Percentiles rank a stretch among this genome's conserved stretches.
Conservation (phyloP, 2,329 filamentous ascomycete genomes). For the Calcarisporium arbuscula region DNA sequence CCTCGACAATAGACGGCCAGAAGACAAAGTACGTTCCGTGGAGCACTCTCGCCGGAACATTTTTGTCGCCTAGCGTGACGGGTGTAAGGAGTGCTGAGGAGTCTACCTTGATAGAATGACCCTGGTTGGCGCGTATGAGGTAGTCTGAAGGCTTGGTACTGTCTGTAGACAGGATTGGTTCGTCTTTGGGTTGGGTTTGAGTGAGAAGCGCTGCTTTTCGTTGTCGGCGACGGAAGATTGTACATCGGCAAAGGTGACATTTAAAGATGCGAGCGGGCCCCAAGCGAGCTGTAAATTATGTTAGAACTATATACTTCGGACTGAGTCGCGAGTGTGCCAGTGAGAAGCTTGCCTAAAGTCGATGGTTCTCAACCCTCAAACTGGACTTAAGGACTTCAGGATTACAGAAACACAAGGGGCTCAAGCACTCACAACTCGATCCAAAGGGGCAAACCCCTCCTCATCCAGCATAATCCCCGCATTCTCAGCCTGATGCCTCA, state of each 20-base stretch:
- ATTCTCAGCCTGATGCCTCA: conserved; percentile 50
- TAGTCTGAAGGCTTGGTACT: conserved; percentile 56
- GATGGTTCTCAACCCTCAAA: too few relatives aligned
- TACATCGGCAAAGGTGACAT: conserved; percentile 72
- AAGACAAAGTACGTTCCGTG: conserved; percentile 85
- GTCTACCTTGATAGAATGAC: conserved; percentile 75
- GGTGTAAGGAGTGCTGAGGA: conserved; percentile 64
- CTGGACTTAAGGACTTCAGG: too few relatives aligned
- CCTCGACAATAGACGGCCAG: conserved; percentile 67
- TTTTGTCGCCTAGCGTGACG: conserved; percentile 48
- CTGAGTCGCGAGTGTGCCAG: too few relatives aligned
- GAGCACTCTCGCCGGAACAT: conserved; percentile 62
- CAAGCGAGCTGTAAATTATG: conserved; percentile 38
- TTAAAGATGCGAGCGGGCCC: conserved; percentile 57
- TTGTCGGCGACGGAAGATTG: conserved; percentile 62
- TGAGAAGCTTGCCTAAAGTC: too few relatives aligned
- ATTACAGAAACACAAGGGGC: too few relatives aligned
- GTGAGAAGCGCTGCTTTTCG: conserved; percentile 85
- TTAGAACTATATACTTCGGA: too few relatives aligned
- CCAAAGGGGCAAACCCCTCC: conserved; percentile 53
- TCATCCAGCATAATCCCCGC: conserved; percentile 51
- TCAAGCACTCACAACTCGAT: conserved; percentile 48
- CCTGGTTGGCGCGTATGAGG: conserved; percentile 92
- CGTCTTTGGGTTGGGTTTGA: conserved; percentile 50
- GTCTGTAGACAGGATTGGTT: conserved; percentile 16